Conservation (phyloP, 805 yeast species). For the Clavispora phyllophila region DNA sequence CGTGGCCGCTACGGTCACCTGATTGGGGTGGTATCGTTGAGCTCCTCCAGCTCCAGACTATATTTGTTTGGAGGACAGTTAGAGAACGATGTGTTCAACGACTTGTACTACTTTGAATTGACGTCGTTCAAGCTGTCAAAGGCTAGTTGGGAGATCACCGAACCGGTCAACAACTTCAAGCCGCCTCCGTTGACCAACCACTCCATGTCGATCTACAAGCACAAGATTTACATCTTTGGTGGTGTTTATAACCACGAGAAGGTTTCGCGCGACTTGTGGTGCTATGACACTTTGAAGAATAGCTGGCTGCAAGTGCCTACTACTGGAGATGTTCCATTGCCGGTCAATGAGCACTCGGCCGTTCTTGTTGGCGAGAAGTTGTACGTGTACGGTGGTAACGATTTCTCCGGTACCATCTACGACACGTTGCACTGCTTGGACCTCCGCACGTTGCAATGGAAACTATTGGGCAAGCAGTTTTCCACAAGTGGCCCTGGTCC, state of each 20-base stretch:
- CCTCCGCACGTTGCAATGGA: conserved; percentile 68
- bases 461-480: conserved; percentile 35
- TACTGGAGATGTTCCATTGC: conserved; percentile 72
- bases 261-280: conserved; percentile 72
- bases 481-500: conserved; percentile 65
- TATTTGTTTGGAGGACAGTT: conserved; percentile 95
- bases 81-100: conserved; percentile 77
- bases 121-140: conserved; percentile 78
- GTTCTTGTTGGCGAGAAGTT: conserved; percentile 71
- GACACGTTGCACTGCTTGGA: conserved; percentile 71
- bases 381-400: conserved; percentile 88
- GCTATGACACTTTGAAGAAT: conserved; percentile 64
- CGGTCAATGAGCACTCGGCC: conserved; percentile 89
- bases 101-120: conserved; percentile 79
- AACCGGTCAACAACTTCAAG: conserved; percentile 41
- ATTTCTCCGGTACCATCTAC: conserved; percentile 62
- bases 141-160: conserved; percentile 77
- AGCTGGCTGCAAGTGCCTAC: conserved; percentile 71
- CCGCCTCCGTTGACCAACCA: conserved; percentile 92
- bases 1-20: conserved; percentile 94
- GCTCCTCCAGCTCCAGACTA: conserved; percentile 45
- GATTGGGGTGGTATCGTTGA: conserved; percentile 61
- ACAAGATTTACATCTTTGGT: conserved; percentile 82
- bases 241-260: conserved; percentile 70
- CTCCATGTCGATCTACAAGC: conserved; percentile 75